Base-by-base conservation (phyloP, 1,284 basidiomycete species). In the Trichosporon inkin region DNA sequence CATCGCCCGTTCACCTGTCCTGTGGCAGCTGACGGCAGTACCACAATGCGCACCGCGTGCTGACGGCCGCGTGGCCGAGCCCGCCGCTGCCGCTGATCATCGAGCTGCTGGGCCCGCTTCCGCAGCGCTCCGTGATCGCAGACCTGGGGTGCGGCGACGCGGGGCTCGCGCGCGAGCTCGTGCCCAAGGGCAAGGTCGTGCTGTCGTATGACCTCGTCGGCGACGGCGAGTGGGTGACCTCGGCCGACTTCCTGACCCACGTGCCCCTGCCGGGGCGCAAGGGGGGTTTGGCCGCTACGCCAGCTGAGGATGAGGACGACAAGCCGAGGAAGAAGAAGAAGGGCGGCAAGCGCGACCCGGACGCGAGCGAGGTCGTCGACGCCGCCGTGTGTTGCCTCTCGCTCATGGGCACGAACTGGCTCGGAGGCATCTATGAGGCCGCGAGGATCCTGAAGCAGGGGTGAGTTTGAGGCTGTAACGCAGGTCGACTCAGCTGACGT, bases 381-480 rank as follows among this genome's bases (percentile, higher is more conserved):
- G 87, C 90, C 6, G 92, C 87, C 1, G 88, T 99, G 28, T 99
- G 93, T 74, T 92, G 93, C 41, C 81, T 99, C 62, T 95, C 92
- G 70, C 81, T 99, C 62, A 99, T 99, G 96, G 90, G 92, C 37
- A 91, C 88, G 10, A 97, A 99, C 75, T 99, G 96, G 96, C 84
- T 92, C 14, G 84, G 83, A 22, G 93, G 92, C 74, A 83, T 98
- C 37, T 82, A 88, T 34, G 95, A 99, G 76, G 89, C 90, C 3
- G 89, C 89, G 83, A 82, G 96, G 61, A 84, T 99, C 34, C 80
- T 99, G 40, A 88, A 86, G 72, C 77, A 82, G 13, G 85, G 85
- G 92, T 94, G 70, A 72, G 88, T 82, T 2, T 52, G 17, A 11
- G 6, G 19, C 10, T 10, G 16, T n/a, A 1, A 5, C 19, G 8